Base-by-base conservation (phyloP, 2,329 filamentous ascomycete species). In the Ophiocordyceps camponoti-leonardi region DNA sequence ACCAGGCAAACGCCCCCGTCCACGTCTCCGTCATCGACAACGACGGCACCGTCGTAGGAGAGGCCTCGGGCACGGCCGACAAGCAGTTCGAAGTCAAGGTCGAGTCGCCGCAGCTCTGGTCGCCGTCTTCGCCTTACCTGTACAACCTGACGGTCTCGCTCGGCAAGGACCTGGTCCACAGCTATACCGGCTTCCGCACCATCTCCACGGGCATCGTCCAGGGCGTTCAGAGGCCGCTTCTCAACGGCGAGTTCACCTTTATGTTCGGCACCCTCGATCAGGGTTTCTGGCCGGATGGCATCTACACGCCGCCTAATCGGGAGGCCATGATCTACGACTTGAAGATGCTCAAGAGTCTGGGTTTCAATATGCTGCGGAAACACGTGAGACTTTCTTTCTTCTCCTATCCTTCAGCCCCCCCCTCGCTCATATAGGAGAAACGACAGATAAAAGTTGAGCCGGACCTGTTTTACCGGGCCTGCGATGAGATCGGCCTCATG, bases 281-380 rank as follows among this genome's bases (percentile, higher is more conserved):
- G 52, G 81, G 81, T 0, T 83, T 68, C 57, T 84, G 79, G 80
- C 80, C 79, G 0, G 80, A 84, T 53, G 81, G 81, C 0, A 62
- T 84, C 4, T 73, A 84, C 54, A 71, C 71, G 0, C 71, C 81
- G 0, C 81, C 81, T 0, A 83, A 68, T 10, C 63, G 67, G 3
- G 78, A 84, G 49, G 81, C 80, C 0, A 80, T 85, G 77, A 63
- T 75, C 0, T 83, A 70, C 46, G 81, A 85, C 52, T 54, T 86
- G 13, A 55, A 80, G 48, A 60, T 75, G 5, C 58, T 84, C 46
- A 85, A 85, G 61, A 61, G 64, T 1, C 65, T 84, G 1, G 80
- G 80, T 0, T 79, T 81, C 58, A 85, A 85, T 57, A 79, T 78
- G 68, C 56, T 84, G 11, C 74, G 81, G 33, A 85, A 86, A 56